Base-by-base conservation (phyloP, 1,139 yeast genomes). In the Chernovozyma sophiae-reginae region DNA sequence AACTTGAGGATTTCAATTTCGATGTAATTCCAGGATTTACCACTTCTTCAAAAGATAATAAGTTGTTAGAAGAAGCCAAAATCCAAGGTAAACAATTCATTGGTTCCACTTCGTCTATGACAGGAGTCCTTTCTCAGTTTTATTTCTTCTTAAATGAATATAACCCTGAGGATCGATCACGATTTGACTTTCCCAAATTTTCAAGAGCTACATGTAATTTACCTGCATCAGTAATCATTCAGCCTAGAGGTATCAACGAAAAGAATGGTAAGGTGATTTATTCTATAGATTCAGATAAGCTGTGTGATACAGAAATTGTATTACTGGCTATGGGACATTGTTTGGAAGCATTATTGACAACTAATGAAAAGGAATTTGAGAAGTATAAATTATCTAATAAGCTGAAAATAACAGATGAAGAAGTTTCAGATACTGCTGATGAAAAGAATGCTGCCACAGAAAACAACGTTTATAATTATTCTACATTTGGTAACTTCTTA, bases 41-140 rank as follows among this genome's bases (percentile, higher is more conserved):
- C 4, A 74, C 87, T 0, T 82, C 95, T 0, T 77, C 86, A 2
- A 76, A 77, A 49, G 96, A 89, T 58, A 45, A 55, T 10, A 55
- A 53, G 1, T 62, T 90, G 35, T 53, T 76, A 1, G 43, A 62
- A 8, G 57, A 83, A 13, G 81, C 95, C 0, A 48, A 60, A 18
- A 52, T 60, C 14, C 61, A 67, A 19, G 43, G 51, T 18, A 54
- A 53, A 39, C 69, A 65, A 40, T 90, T 72, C 53, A 77, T 77
- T 43, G 85, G 95, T 2, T 87, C 97, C 0, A 89, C 97, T 0
- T 85, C 95, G 17, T 84, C 96, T 2, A 74, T 92, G 84, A 89
- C 97, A 0, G 71, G 81, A 0, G 62, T 82, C 1, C 67, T 92
- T 36, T 69, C 80, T 11, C 95, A 89, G 39, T 67, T 90, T 44